Evolutionary conservation across 108 stramenopile species (phyloP), one percentile per base, ranked within the genome.

Genomic region (Nitzschia palea): DNA sequence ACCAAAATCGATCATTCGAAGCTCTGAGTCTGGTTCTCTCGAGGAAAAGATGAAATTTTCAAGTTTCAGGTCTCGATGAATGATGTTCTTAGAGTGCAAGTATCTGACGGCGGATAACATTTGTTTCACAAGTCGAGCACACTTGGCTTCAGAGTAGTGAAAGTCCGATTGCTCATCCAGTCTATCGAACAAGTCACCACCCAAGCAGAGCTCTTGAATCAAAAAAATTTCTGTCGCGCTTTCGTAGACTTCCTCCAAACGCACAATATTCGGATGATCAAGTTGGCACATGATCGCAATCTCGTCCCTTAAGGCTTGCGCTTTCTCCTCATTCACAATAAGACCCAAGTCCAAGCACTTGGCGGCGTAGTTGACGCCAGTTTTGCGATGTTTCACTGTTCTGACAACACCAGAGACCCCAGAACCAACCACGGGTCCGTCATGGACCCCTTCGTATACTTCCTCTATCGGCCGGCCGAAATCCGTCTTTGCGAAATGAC

Each of bases 51-150:
- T 37, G 33, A 85, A 85, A 44, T 73, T 72, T 55, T 83, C 81
- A 52, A 98, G 71, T 77, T 98, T 98, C 54, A 97, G 78, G 78
- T 97, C 96, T 25, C 97, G 81, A 69, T 97, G 96, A 64, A 96
- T 87, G 29, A 97, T 78, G n/a, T 82, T 87, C 62, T 95, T 92
- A 3, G 81, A 77, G 74, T 98, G 98, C 26, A 98, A 78, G 70
- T 98, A 97, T 36, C 86, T 66, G 42, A 98, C 85, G 32, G 91
- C 88, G 12, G 81, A 84, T 34, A 97, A 55, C 76, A 98, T 88
- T 73, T 97, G 96, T 65, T 90, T 88, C 29, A 93, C 78, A 36
- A 91, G 67, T 5, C 64, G 45, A 12, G 88, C 85, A 71, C 91
- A 91, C 42, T 89, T 73, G 22, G 65, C 61, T 70, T 97, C 96